Percentiles rank a stretch among this genome's conserved stretches.
phyloP scores from a whole-genome alignment of 495 filamentous ascomycete genomes.

The Coniosporium apollinis region DNA sequence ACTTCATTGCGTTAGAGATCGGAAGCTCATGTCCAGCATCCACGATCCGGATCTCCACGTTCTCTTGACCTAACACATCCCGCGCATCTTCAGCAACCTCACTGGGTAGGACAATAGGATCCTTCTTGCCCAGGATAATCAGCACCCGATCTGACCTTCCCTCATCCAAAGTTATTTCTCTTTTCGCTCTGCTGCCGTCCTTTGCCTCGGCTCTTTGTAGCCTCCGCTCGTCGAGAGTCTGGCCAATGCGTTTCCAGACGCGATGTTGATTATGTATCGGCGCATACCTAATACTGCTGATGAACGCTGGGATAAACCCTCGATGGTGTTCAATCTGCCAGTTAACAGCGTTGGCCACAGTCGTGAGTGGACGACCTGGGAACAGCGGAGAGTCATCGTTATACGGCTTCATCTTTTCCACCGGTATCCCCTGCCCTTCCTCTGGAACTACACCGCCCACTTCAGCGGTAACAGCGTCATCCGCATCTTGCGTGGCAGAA shows the following conservation, averaged over 20 bases:
- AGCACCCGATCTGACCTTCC: conserved; percentile 33
- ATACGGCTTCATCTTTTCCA: background rate
- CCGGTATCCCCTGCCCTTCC: background rate
- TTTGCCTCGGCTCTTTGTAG: conserved; percentile 8
- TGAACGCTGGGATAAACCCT: conserved; percentile 40
- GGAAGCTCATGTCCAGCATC: conserved; percentile 43
- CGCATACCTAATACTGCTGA: conserved; percentile 39
- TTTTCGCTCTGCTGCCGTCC: conserved; percentile 8
- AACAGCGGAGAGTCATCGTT: conserved; percentile 5
- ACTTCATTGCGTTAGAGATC: conserved; percentile 34
- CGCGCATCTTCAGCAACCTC: conserved; percentile 41
- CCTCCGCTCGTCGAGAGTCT: conserved; percentile 29
- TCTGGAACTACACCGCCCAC: background rate
- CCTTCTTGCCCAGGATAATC: conserved; percentile 36
- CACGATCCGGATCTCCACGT: conserved; percentile 30
- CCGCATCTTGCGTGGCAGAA: background rate
- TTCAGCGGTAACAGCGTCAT: conserved; percentile 1
- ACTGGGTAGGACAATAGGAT: conserved; percentile 35
- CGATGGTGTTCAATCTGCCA: conserved; percentile 41
- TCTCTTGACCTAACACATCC: conserved; percentile 27
- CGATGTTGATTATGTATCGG: conserved; percentile 34
- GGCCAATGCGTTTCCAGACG: conserved; percentile 41
- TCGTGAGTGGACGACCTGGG: conserved; percentile 25
- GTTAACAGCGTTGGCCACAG: conserved; percentile 27
- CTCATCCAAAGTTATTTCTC: no score